A percentile compares a stretch with the other conserved stretches of the same genome.
Conservation (phyloP, 768 basidiomycete genomes). For the Rhodosporidiobolus sp. region DNA sequence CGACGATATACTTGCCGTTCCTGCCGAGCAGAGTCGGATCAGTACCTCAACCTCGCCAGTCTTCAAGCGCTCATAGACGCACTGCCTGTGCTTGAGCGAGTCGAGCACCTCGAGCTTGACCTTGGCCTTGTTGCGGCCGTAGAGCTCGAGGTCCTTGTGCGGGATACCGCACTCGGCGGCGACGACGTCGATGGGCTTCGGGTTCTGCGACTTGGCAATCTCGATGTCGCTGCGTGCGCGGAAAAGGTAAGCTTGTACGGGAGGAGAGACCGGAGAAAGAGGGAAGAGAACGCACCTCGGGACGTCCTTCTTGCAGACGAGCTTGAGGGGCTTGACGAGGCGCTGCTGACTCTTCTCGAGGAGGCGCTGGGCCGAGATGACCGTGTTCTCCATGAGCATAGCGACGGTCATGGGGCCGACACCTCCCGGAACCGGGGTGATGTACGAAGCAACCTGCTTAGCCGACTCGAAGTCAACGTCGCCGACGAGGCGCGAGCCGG, state of each 20-base stretch:
- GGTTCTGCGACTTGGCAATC: conserved; percentile 89
- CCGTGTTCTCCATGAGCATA: conserved; percentile 92
- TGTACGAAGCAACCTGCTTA: conserved; percentile 72
- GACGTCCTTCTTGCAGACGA: conserved; percentile 77
- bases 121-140: conserved; percentile 96
- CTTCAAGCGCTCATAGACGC: conserved; percentile 49
- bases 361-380: conserved; percentile 73
- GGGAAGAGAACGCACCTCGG: conserved; percentile 55
- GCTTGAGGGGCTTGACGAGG: conserved; percentile 67
- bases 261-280: not conserved
- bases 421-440: conserved; percentile 97
- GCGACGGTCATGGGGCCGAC: conserved; percentile 99
- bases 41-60: not conserved
- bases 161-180: conserved; percentile 83
- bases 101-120: conserved; percentile 85
- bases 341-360: conserved; percentile 68
- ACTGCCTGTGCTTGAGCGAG: conserved; percentile 73
- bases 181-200: conserved; percentile 79
- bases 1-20: conserved; percentile 86
- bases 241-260: not conserved
- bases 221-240: conserved; percentile 71
- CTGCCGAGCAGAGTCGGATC: not conserved
- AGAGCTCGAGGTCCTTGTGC: conserved; percentile 82
- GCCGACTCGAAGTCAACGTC: conserved; percentile 86
- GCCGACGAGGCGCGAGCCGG: conserved; percentile 90